Base-by-base conservation (phyloP, 2,329 filamentous ascomycete species). In the Coniochaeta sp. region DNA sequence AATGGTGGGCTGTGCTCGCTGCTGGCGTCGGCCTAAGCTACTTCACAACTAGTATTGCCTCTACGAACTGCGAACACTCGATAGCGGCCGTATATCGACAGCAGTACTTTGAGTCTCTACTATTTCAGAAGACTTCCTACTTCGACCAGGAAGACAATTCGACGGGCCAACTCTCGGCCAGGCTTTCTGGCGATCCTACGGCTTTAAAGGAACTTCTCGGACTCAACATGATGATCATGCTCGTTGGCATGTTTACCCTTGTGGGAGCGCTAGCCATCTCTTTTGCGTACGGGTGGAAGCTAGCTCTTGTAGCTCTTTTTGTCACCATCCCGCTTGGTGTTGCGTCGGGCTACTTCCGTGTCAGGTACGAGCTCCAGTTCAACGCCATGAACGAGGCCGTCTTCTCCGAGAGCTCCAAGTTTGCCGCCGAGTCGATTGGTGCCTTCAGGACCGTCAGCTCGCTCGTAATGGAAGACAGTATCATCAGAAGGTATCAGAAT, bases 261-360 rank as follows among this genome's bases (percentile, higher is more conserved):
- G 66, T 84, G 9, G 89, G 88, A 0, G 84, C 83, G 8, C 73
- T 90, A 16, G 76, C 81, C 50, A 88, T 93, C 58, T 80, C 87
- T 1, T 91, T 90, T 66, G 77, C 81, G 4, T 91, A 88, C 69
- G 87, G 88, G 1, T 93, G 90, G 90, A 93, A 91, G 70, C 77
- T 93, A 9, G 84, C 87, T 0, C 74, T 91, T 0, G 86, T 93
- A 0, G 81, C 83, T 0, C 75, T 86, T 9, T 88, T 85, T 65
- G 83, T 89, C 9, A 81, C 82, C 6, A 71, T 83, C 59, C 82
- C 82, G 0, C 68, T 85, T 24, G 74, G 78, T 52, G 64, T 84
- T 3, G 59, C 70, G 6, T 76, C 79, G 0, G 78, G 77, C 0
- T 85, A 77, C 66, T 81, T 77, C 70, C 78, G 82, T 1, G 73